A percentile compares a stretch with the other conserved stretches of the same genome.
These are phyloP conservation scores for Ceratobasidium sp. DNA, from an alignment of 1,284 basidiomycete species.

Conservation along the genomic window DNA sequence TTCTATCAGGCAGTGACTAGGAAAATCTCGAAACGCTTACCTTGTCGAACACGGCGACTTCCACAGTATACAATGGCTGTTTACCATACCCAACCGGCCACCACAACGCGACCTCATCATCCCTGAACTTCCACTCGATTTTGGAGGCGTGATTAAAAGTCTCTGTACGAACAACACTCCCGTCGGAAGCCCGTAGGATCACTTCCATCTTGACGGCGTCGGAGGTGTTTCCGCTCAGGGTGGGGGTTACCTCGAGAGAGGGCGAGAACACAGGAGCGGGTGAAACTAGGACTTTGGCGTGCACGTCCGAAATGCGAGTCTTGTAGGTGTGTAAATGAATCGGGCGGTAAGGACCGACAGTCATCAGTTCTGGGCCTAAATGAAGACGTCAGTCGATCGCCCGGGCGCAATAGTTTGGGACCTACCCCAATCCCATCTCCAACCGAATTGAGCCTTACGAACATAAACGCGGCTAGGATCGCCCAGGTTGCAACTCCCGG, in stretches of 20 bases:
- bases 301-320: conserved; percentile 73
- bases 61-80: conserved; percentile 60
- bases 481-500: conserved; percentile 69
- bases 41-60: conserved; percentile 57
- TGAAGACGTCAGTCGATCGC: neutral
- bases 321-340: conserved; percentile 77
- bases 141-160: conserved; percentile 5
- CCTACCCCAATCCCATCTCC: conserved; percentile 53
- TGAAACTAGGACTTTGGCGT: conserved; percentile 66
- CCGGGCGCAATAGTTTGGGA: neutral
- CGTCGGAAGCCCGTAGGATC: conserved; percentile 51
- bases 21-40: conserved; percentile 50
- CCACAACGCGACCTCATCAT: conserved; percentile 60
- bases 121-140: conserved; percentile 42
- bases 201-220: conserved; percentile 23
- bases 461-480: conserved; percentile 65
- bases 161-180: conserved; percentile 48
- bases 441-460: conserved; percentile 64
- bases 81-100: conserved; percentile 63
- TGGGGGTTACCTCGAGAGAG: conserved; percentile 54
- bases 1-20: neutral
- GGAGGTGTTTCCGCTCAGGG: conserved; percentile 22
- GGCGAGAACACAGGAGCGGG: conserved; percentile 52
- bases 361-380: conserved; percentile 73
- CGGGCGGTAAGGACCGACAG: conserved; percentile 83